phyloP scores from a whole-genome alignment of 2,329 filamentous ascomycete species.

The Colletotrichum truncatum region DNA sequence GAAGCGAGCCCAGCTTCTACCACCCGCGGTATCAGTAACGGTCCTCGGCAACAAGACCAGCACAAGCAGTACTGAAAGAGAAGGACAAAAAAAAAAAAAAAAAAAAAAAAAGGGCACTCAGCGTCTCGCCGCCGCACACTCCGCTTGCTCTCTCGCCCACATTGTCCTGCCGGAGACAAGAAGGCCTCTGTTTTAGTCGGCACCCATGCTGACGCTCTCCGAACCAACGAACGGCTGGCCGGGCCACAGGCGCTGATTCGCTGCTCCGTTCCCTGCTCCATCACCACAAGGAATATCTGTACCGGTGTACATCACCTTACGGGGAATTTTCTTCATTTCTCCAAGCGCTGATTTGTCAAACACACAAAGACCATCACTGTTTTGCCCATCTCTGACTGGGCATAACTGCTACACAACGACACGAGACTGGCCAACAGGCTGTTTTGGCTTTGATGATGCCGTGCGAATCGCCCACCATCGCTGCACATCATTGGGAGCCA shows the following conservation, averaged over 20 bases:
- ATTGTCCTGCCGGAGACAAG: neutral
- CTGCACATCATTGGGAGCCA: constrained; percentile 31
- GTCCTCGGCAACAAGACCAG: neutral
- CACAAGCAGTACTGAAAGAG: neutral
- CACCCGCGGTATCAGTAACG: neutral
- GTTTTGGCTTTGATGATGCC: constrained; percentile 25
- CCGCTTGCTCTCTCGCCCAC: neutral
- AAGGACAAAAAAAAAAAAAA: no score
- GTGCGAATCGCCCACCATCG: constrained; percentile 30
- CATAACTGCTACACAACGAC: constrained; percentile 2
- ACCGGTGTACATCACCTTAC: constrained; percentile 5
- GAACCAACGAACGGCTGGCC: constrained; percentile 6
- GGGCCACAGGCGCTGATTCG: constrained; percentile 12
- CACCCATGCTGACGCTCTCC: constrained; percentile 7
- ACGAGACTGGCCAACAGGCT: constrained; percentile 7
- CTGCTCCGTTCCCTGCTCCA: constrained; percentile 8
- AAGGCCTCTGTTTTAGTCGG: constrained; percentile 15
- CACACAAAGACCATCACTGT: neutral
- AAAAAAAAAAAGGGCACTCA: no score
- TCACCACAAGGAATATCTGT: constrained; percentile 15
- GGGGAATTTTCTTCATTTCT: constrained; percentile 1
- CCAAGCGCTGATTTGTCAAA: constrained; percentile 16
- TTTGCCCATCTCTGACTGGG: constrained; percentile 16
- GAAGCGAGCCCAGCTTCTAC: neutral
- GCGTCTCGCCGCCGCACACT: constrained; percentile 19